Evolutionary conservation across 2,329 filamentous ascomycete species (phyloP).

Genomic region (Microascus cirrosus): DNA sequence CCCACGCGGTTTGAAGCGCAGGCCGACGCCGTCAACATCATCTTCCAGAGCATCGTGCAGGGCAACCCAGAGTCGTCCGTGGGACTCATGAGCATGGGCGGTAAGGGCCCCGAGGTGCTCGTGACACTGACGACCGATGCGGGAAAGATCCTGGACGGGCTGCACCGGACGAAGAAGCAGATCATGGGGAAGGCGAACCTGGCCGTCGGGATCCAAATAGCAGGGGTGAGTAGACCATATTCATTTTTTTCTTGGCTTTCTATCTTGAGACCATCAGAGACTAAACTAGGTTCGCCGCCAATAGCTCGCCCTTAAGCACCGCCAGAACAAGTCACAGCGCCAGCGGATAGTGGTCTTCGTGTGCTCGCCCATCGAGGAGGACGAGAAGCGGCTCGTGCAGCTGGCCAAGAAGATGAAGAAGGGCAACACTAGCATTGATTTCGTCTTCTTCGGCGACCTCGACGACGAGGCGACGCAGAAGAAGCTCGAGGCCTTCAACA

Average conservation of each 20-base stretch:
- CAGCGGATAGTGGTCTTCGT: slow-evolving; percentile 96
- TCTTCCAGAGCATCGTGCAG: slow-evolving; percentile 92
- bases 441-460: slow-evolving; percentile 88
- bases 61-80: slow-evolving; percentile 95
- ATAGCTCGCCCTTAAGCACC: slow-evolving; percentile 91
- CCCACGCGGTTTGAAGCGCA: slow-evolving; percentile 95
- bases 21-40: slow-evolving; percentile 84
- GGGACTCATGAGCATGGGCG: slow-evolving; percentile 97
- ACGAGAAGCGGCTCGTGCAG: slow-evolving; percentile 77
- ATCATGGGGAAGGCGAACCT: slow-evolving; percentile 83
- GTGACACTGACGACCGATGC: slow-evolving; percentile 94
- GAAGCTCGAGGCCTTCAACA: slow-evolving; percentile 89
- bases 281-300: background rate
- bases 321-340: slow-evolving; percentile 93
- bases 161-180: slow-evolving; percentile 82
- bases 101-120: slow-evolving; percentile 91
- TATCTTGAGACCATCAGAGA: slow-evolving; percentile 6
- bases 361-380: slow-evolving; percentile 84
- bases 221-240: slow-evolving; percentile 56
- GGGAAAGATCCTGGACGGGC: slow-evolving; percentile 84
- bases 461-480: slow-evolving; percentile 81
- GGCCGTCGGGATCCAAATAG: slow-evolving; percentile 89
- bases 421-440: slow-evolving; percentile 85
- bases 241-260: background rate
- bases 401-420: slow-evolving; percentile 99